Evolutionary conservation across 495 filamentous ascomycete genomes (phyloP).

Genomic region (Neurospora sp.): DNA sequence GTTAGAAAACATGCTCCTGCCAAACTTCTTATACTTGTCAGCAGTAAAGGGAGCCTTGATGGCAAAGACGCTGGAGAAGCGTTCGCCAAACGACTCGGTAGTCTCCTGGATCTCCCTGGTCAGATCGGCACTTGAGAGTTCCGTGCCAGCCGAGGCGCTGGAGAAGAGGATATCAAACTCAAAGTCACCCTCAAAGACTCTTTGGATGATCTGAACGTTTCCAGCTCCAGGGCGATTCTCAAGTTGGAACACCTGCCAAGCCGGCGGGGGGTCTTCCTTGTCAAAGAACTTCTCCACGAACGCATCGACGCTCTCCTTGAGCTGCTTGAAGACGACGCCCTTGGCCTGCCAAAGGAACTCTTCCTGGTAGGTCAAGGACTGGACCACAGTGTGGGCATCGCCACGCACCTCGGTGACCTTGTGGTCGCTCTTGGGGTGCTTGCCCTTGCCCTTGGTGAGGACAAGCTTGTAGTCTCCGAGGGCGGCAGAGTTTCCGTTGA

Average conservation of each 20-base stretch:
- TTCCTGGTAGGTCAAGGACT: constrained; percentile 55
- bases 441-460: constrained; percentile 57
- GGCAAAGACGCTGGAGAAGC: constrained; percentile 62
- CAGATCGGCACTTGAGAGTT: constrained; percentile 50
- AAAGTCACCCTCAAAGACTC: constrained; percentile 82
- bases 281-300: constrained; percentile 56
- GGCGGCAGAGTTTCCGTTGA: constrained; percentile 61
- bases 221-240: constrained; percentile 56
- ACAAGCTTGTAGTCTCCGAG: constrained; percentile 80
- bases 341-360: constrained; percentile 81
- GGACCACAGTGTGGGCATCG: constrained; percentile 66
- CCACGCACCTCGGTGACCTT: constrained; percentile 51
- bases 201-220: constrained; percentile 85
- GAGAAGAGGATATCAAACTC: constrained; percentile 93
- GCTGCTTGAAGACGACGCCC: constrained; percentile 61
- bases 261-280: constrained; percentile 64
- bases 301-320: constrained; percentile 67
- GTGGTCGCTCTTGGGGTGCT: constrained; percentile 51
- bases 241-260: constrained; percentile 78
- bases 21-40: constrained; percentile 67
- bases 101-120: constrained; percentile 56
- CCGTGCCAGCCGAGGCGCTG: constrained; percentile 59
- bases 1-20: constrained; percentile 86
- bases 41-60: constrained; percentile 67
- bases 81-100: constrained; percentile 57